Evolutionary conservation across 176 grass and related monocot genomes (phyloP).

Genomic region (Pharus latifolius): DNA sequence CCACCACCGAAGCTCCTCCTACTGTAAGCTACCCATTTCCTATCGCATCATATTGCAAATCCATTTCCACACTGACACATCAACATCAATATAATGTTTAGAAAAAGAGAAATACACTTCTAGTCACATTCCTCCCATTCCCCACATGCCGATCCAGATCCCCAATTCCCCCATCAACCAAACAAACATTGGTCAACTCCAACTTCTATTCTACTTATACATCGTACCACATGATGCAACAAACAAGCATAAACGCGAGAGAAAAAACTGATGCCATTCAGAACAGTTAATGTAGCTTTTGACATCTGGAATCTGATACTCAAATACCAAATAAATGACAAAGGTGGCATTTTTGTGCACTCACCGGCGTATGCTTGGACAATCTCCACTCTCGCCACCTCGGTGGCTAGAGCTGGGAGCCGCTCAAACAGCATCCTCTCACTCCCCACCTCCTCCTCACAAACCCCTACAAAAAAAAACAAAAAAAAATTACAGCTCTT

Average conservation of each 20-base stretch:
- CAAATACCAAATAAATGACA: not conserved
- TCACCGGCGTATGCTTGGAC: slow-evolving; percentile 64
- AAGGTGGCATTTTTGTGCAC: not conserved
- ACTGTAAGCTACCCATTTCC: not conserved
- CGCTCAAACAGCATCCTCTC: slow-evolving; percentile 41
- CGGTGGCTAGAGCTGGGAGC: slow-evolving; percentile 64
- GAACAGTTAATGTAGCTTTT: not conserved
- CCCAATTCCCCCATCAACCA: not conserved
- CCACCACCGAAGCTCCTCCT: not conserved
- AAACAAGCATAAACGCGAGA: not conserved
- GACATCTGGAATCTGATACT: not conserved
- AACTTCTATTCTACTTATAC: not conserved
- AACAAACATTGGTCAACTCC: not conserved
- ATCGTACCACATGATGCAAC: not conserved
- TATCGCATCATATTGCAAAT: not conserved
- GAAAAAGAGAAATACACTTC: not conserved
- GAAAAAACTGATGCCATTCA: not conserved
- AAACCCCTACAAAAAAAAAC: slow-evolving; percentile 9
- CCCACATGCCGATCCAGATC: not conserved
- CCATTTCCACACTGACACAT: not conserved
- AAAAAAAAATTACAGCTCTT: not conserved
- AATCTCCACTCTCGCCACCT: slow-evolving; percentile 78
- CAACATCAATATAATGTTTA: slow-evolving; percentile 3
- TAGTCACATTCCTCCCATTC: not conserved
- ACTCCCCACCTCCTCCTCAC: slow-evolving; percentile 8